Percentiles rank a stretch among this genome's conserved stretches.
phyloP scores from a whole-genome alignment of 129 eudicot genomes.

The Chrysanthemum seticuspe region DNA sequence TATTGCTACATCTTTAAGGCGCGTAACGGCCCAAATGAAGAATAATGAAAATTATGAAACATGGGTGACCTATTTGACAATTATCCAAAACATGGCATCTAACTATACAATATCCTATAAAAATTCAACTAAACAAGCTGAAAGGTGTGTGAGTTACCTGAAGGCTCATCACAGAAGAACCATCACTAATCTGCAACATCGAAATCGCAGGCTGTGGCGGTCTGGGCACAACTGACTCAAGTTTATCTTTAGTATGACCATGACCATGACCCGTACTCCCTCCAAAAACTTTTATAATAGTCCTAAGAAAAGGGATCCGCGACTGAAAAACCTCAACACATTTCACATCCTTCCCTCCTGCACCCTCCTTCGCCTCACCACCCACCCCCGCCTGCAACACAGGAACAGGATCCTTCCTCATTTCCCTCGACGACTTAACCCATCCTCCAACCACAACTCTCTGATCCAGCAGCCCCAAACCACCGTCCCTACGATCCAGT shows the following conservation, averaged over 20 bases:
- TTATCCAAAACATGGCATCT: too few species aligned
- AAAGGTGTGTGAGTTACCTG: constrained; percentile 45
- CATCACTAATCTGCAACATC: constrained; percentile 65
- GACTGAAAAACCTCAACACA: constrained; percentile 76
- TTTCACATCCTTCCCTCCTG: constrained; percentile 51
- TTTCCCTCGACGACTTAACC: constrained; percentile 83
- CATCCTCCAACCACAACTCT: constrained; percentile 83
- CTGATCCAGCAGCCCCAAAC: constrained; percentile 59
- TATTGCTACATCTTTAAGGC: too few species aligned
- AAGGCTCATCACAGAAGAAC: constrained; percentile 65
- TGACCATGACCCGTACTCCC: constrained; percentile 32
- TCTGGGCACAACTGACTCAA: constrained; percentile 40
- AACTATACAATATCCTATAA: too few species aligned
- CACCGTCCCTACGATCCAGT: constrained; percentile 50
- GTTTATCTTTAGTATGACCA: constrained; percentile 37
- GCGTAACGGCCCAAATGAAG: too few species aligned
- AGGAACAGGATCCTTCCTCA: constrained; percentile 41
- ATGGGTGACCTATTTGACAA: too few species aligned
- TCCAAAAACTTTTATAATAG: constrained; percentile 67
- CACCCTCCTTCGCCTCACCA: constrained; percentile 8
- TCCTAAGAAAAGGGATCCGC: constrained; percentile 59
- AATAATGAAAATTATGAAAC: too few species aligned
- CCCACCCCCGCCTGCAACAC: constrained; percentile 19
- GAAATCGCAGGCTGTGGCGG: constrained; percentile 43
- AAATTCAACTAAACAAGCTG: too few species aligned